Base-by-base conservation (phyloP, 768 basidiomycete species). In the Phylloporus sp. region DNA sequence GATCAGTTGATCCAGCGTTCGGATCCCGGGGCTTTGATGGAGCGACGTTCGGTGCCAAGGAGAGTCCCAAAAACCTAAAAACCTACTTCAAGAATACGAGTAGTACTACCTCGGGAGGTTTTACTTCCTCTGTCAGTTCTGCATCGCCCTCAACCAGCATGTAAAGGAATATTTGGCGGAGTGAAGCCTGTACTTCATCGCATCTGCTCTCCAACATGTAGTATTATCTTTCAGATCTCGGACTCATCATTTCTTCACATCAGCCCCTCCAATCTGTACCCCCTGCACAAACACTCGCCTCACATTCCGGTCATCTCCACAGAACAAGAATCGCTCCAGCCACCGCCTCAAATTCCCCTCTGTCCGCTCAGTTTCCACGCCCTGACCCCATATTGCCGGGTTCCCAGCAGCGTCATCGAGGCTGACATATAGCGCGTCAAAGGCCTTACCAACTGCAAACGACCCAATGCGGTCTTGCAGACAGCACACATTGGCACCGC, bases 241-340 rank as follows among this genome's bases (percentile, higher is more conserved):
- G n/a, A n/a, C n/a, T n/a, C n/a, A n/a, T n/a, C n/a, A n/a, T 8
- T 32, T 7, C 32, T 29, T 29, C 29, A 34, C 45, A 34, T 46
- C 45, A 6, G 32, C 45, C 9, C 94, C 94, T 2, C 91, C 92
- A 31, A 97, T 79, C 16, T 80, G 63, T 38, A 72, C 66, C 0
- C 93, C 93, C 62, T 88, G 84, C 7, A 97, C 92, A 63, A 83
- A 97, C 16, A 97, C 93, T 47, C 74, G 72, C 38, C 72, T 70
- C 45, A 95, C 81, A 65, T 92, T 94, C 61, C 91, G 73, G 65
- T 92, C 85, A 64, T 95, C 92, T 2, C 91, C 91, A 28, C 82
- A 80, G 60, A 91, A 92, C 56, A 95, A 71, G 68, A 94, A 92
- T 57, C 84, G 75, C 69, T 95, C 92, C 58, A 97, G 73, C 67